Conservation (phyloP, 768 basidiomycete species). For the Naganishia kalamii region DNA sequence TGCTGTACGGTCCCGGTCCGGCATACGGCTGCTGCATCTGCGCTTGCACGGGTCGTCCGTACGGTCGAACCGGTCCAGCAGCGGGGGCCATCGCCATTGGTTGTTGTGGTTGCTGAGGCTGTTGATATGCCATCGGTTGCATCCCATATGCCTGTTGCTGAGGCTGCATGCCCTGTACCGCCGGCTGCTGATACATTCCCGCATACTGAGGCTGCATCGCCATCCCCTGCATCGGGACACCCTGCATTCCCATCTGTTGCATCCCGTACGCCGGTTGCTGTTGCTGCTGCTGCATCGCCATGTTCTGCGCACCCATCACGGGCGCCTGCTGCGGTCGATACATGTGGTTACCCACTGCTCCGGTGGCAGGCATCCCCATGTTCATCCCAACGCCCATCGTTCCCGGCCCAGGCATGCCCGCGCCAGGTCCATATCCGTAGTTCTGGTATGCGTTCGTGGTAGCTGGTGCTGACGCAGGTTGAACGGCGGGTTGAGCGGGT, state of each 20-base stretch:
- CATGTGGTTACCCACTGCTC: not conserved
- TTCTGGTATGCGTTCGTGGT: conserved; percentile 13
- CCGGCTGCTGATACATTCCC: conserved; percentile 14
- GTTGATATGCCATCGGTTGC: not conserved
- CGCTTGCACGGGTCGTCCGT: not conserved
- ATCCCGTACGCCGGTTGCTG: conserved; percentile 6
- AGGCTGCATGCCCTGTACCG: no score
- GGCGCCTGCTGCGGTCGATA: conserved; percentile 2
- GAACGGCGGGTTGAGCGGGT: not conserved
- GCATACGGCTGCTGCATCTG: conserved; percentile 2
- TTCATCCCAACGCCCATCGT: not conserved
- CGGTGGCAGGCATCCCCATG: not conserved
- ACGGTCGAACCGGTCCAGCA: conserved; percentile 10
- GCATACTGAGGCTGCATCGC: not conserved
- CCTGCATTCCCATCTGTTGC: not conserved
- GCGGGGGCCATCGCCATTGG: not conserved
- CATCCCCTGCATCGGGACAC: conserved; percentile 5
- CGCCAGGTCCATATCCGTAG: conserved; percentile 26
- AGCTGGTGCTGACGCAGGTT: not conserved
- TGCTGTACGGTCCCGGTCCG: not conserved
- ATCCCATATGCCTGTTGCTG: conserved; percentile 9
- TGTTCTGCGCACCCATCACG: not conserved
- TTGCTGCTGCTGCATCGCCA: conserved; percentile 17
- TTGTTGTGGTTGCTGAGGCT: conserved; percentile 7
- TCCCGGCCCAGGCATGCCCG: conserved; percentile 1